Evolutionary conservation across 345 rosid species (phyloP), one percentile per base, ranked within the genome.

Genomic region (Eucalyptus regnans): DNA sequence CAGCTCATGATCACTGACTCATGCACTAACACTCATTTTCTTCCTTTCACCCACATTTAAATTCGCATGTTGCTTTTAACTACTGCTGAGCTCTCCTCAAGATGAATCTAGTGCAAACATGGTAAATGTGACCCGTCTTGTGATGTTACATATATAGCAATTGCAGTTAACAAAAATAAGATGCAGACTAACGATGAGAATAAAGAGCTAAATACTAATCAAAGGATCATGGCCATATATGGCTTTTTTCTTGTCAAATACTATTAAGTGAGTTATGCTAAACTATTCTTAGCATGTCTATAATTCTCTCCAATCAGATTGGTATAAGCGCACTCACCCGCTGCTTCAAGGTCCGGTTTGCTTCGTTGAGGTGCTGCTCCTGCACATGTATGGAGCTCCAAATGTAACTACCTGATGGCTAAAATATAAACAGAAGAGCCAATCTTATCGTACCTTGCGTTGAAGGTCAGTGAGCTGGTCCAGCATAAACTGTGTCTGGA

Each of bases 381-480:
- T 96, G 94, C 88, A 92, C 85, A 89, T 88, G 71, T 31, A 44
- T 41, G 33, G 23, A 51, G 43, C 9, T 23, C 29, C 33, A 25
- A 49, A 25, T 56, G 33, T 23, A 27, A 68, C 44, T 71, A 37
- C 7, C 83, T 11, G 83, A 71, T 17, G 83, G 46, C 14, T 71
- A 71, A 20, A 71, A 41, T 18, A 71, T 41, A 71, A 11, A 37
- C 43, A 37, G 14, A 71, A 37, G 46, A 37, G 27, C 27, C 83
- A 71, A 71, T 71, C 54, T 76, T 20, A 7, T 51, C 86, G 10
- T 94, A 96, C 99, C 99, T 93, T 96, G 43, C 95, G 94, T 90
- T 97, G 99, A 51, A 97, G 96, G 90, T 97, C 99, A 87, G 94
- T 95, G 92, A 96, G 99, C 91, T 97, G 98, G 91, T 97, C 98